Base-by-base conservation (phyloP, 257 asterid genomes). In the Leptodermis oblonga region DNA sequence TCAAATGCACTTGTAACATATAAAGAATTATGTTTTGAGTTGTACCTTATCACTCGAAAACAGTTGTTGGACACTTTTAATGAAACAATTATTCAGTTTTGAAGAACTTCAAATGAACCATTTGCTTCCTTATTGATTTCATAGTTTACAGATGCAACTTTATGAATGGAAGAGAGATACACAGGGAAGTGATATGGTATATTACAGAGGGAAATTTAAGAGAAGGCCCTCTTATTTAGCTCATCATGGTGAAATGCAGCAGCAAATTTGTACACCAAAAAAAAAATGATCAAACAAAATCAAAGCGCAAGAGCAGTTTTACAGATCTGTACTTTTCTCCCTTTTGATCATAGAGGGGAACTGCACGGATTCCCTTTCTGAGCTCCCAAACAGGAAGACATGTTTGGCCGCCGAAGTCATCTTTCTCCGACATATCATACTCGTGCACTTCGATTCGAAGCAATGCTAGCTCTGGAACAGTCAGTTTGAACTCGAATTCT, bases 361-460 rank as follows among this genome's bases (percentile, higher is more conserved):
- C 83, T 4, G 89, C 83, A 34, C 96, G 87, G 63, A 90, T 76
- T 37, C 97, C 97, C 18, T 84, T 62, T 73, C 80, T 86, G 73
- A 90, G 43, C 81, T 90, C 97, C 1, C 86, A 88, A 53, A 90
- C 82, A 14, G 97, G 96, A 73, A 90, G 82, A 77, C 92, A 88
- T 62, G 94, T 90, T 79, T 90, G 97, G 20, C 97, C 97, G 13
- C 90, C 97, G 68, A 90, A 90, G 78, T 90, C 97, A 71, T 90
- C 97, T 65, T 83, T 85, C 71, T 77, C 97, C 0, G 94, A 70
- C 69, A 82, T 66, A 59, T 90, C 97, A 23, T 84, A 88, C 67
- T 90, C 97, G n/a, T 85, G 96, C 22, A 90, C 94, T 79, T 90
- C 96, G 6, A 90, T 62, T 33, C 97, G 87, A 33, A 90, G 87